Base-by-base conservation (phyloP, 2,329 filamentous ascomycete genomes). In the Dactylellina cionopaga region DNA sequence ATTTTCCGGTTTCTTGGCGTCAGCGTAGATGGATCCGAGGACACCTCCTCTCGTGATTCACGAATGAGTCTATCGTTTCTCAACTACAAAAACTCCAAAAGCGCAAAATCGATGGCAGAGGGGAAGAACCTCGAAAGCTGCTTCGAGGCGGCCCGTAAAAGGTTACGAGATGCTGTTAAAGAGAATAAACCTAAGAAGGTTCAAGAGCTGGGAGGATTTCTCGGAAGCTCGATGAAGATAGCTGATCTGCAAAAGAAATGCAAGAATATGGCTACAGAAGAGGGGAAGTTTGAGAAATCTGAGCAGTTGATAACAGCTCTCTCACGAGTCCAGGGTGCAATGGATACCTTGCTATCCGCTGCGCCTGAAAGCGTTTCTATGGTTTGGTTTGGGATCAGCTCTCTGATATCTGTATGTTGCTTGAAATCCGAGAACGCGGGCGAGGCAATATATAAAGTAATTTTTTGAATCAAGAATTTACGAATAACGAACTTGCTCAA, bases 311-410 rank as follows among this genome's bases (percentile, higher is more conserved):
- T 17, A 27, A 46, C 39, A 6, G 47, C 55, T 6, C 13, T 59
- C 10, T 39, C 46, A 9, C 55, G 47, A 17, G 13, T 59, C 6
- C 46, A 59, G 13, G 7, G 4, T 2, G 39, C 22, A 9, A 41
- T 11, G n/a, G 55, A 59, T 25, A 24, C 41, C 3, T 59, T 59
- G 19, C 7, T 59, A 11, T 11, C 22, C 1, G 46, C 35, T 31
- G 46, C 46, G n/a, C 46, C 46, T 1, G 46, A 49, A 25, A 49
- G 46, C 15, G 46, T 49, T 29, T 27, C 46, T 10, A 49, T 49
- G 46, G 46, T 49, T 49, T 49, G 46, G 46, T 49, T 49, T 49
- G 46, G 46, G 24, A 49, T 49, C 15, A 49, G 46, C 9, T 29
- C 46, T 17, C 15, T 49, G 22, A 49, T 49, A 11, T 25, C 25